These are phyloP conservation scores for Hyphodiscus sp. DNA, from an alignment of 2,329 filamentous ascomycete genomes.

Conservation along the genomic window DNA sequence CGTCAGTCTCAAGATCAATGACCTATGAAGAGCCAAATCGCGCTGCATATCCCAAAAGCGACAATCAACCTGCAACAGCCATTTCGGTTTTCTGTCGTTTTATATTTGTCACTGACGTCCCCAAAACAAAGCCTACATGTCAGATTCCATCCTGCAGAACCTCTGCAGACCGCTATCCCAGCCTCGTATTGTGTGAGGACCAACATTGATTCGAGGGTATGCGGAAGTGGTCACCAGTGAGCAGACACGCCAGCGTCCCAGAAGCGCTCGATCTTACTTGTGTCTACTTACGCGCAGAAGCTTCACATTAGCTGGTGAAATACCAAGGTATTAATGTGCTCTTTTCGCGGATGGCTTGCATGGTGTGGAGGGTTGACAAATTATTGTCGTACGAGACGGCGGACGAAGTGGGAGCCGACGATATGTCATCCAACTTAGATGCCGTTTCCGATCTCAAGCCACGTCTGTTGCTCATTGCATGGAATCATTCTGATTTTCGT, in stretches of 20 bases:
- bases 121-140: constrained; percentile 47
- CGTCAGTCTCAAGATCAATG: constrained; percentile 24
- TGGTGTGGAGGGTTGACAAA: not conserved
- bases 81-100: constrained; percentile 24
- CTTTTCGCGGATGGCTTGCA: not conserved
- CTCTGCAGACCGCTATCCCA: constrained; percentile 45
- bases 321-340: not conserved
- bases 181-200: constrained; percentile 45
- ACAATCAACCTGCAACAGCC: constrained; percentile 37
- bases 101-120: constrained; percentile 33
- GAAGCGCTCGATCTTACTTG: not conserved
- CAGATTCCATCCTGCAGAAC: constrained; percentile 37
- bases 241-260: not conserved
- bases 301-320: not conserved
- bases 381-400: not conserved
- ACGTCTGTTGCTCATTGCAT: too few relatives aligned
- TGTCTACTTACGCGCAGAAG: not conserved
- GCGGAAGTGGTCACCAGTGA: not conserved
- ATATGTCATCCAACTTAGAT: too few relatives aligned
- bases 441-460: too few relatives aligned
- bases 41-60: constrained; percentile 27
- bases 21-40: constrained; percentile 44
- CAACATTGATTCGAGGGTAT: constrained; percentile 29
- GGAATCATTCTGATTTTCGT: too few relatives aligned
- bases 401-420: not conserved